A percentile compares a stretch with the other conserved stretches of the same genome.
Evolutionary conservation across 768 basidiomycete species (phyloP).

Genomic region (Boletus sp.): DNA sequence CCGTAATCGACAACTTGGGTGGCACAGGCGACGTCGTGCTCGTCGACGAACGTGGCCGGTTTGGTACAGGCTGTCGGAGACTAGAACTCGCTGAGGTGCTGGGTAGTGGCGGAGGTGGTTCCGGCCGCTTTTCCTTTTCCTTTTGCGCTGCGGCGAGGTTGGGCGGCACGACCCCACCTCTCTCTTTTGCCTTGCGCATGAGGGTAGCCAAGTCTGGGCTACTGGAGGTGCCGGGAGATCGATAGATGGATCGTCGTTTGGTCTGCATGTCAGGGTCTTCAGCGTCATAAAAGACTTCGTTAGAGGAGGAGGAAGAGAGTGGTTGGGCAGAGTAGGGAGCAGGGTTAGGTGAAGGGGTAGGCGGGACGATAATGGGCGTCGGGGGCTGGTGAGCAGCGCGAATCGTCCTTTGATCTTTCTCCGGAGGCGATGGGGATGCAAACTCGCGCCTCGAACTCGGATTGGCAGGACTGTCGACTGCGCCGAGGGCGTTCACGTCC

Average conservation of each 20-base stretch:
- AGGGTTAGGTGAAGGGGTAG: conserved; percentile 56
- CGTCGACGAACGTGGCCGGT: conserved; percentile 44
- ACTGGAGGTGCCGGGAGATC: conserved; percentile 84
- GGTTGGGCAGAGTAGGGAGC: conserved; percentile 32
- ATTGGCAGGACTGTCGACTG: conserved; percentile 39
- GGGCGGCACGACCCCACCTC: conserved; percentile 43
- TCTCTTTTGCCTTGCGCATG: conserved; percentile 76
- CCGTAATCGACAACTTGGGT: conserved; percentile 36
- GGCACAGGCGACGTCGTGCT: conserved; percentile 30
- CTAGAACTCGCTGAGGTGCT: conserved; percentile 16
- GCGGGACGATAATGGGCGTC: conserved; percentile 62
- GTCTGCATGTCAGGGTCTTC: conserved; percentile 66
- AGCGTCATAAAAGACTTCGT: conserved; percentile 61
- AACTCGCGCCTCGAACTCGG: conserved; percentile 30
- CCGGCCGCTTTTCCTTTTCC: conserved; percentile 34
- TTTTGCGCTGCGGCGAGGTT: conserved; percentile 28
- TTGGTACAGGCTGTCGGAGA: conserved; percentile 27
- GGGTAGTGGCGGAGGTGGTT: conserved; percentile 46
- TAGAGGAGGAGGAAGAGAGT: conserved; percentile 45
- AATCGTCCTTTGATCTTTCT: conserved; percentile 35
- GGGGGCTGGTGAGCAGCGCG: conserved; percentile 43
- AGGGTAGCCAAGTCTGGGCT: conserved; percentile 91
- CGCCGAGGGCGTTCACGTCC: conserved; percentile 65
- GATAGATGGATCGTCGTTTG: conserved; percentile 81
- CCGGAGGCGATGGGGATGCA: conserved; percentile 40